phyloP scores from a whole-genome alignment of 495 filamentous ascomycete genomes.

The Neurospora sp. region DNA sequence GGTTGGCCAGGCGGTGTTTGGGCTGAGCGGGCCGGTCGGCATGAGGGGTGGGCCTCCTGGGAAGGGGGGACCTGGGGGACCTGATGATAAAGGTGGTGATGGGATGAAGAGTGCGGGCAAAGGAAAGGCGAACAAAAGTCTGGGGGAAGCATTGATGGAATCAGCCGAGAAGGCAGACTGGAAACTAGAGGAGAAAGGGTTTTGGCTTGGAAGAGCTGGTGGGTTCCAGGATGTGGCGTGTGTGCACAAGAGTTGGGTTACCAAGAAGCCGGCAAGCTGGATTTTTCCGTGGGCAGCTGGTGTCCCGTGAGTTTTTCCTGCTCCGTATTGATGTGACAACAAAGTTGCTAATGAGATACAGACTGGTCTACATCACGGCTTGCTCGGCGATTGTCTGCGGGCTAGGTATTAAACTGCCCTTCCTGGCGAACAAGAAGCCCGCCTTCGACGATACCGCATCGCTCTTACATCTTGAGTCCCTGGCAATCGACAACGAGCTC shows the following conservation, averaged over 20 bases:
- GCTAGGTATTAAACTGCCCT: slow-evolving; percentile 21
- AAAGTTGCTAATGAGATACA: slow-evolving; percentile 3
- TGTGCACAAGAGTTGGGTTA: slow-evolving; percentile 25
- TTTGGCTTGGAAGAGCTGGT: slow-evolving; percentile 7
- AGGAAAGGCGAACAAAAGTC: background rate
- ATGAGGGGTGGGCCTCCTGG: background rate
- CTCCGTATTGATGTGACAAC: background rate
- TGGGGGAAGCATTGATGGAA: background rate
- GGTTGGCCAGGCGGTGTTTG: slow-evolving; percentile 32
- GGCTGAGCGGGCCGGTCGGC: slow-evolving; percentile 10
- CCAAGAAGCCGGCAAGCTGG: slow-evolving; percentile 27
- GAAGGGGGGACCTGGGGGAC: background rate
- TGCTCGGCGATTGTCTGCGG: slow-evolving; percentile 18
- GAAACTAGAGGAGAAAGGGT: background rate
- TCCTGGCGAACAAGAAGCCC: slow-evolving; percentile 10
- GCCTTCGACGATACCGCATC: background rate
- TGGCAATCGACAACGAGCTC: background rate
- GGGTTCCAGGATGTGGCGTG: slow-evolving; percentile 31
- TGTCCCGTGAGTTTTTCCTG: slow-evolving; percentile 22
- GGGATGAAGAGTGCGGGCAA: background rate
- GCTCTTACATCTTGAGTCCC: background rate
- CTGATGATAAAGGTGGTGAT: background rate
- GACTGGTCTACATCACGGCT: slow-evolving; percentile 33
- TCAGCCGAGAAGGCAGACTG: background rate
- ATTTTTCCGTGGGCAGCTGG: slow-evolving; percentile 34